phyloP scores from a whole-genome alignment of 2,329 filamentous ascomycete species.

The Fusarium drepaniforme region DNA sequence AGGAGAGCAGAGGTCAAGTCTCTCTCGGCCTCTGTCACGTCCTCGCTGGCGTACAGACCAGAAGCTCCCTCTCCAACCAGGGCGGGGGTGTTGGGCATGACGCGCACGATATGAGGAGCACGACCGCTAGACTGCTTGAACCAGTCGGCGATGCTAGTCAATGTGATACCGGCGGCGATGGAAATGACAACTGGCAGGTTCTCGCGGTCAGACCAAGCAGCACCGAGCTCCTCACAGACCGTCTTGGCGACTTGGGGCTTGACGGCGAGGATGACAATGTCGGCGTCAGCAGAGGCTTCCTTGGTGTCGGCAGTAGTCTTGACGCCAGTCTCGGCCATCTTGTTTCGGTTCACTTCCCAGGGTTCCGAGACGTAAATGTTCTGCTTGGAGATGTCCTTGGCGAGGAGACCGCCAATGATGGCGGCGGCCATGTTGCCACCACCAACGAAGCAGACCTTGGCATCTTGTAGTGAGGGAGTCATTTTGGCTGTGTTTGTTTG shows the following conservation, averaged over 20 bases:
- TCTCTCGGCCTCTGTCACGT: slow-evolving; percentile 57
- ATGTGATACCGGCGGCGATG: slow-evolving; percentile 63
- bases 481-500: slow-evolving; percentile 22
- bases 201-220: slow-evolving; percentile 49
- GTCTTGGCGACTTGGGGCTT: slow-evolving; percentile 63
- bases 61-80: slow-evolving; percentile 64
- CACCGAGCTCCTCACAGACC: slow-evolving; percentile 61
- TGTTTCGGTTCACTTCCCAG: slow-evolving; percentile 64
- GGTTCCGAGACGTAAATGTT: slow-evolving; percentile 64
- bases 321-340: slow-evolving; percentile 60
- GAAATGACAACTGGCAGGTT: slow-evolving; percentile 59
- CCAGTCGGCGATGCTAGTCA: slow-evolving; percentile 58
- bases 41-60: slow-evolving; percentile 58
- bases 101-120: slow-evolving; percentile 59
- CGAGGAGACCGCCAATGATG: slow-evolving; percentile 63
- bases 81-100: slow-evolving; percentile 67
- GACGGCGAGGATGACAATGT: slow-evolving; percentile 62
- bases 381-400: slow-evolving; percentile 56
- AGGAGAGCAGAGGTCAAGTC: slow-evolving; percentile 57
- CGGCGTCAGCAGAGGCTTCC: slow-evolving; percentile 57
- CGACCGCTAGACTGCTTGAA: slow-evolving; percentile 52
- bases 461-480: slow-evolving; percentile 45
- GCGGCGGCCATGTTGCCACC: slow-evolving; percentile 66
- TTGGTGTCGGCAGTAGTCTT: slow-evolving; percentile 60
- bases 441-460: slow-evolving; percentile 55